A percentile compares a stretch with the other conserved stretches of the same genome.
Evolutionary conservation across 2,329 filamentous ascomycete genomes (phyloP).

Genomic region (Spiromastix sp.): DNA sequence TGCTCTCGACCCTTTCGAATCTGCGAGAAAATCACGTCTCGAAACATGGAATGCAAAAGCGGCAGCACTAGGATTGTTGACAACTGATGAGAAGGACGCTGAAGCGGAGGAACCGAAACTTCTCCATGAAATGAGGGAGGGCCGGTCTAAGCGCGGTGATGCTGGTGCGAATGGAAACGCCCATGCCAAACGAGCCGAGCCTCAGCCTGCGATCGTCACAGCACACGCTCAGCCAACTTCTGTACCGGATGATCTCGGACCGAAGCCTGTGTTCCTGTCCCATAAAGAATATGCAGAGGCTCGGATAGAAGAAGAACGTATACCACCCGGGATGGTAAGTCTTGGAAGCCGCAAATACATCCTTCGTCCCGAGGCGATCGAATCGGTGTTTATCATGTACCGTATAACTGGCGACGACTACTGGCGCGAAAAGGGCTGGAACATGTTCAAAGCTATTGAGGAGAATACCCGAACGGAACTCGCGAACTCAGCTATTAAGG

Average conservation of each 20-base stretch:
- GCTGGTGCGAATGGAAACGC: slow-evolving; percentile 21
- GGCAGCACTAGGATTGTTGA: slow-evolving; percentile 33
- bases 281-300: slow-evolving; percentile 30
- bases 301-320: slow-evolving; percentile 32
- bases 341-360: slow-evolving; percentile 24
- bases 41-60: slow-evolving; percentile 15
- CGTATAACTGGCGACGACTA: slow-evolving; percentile 69
- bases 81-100: slow-evolving; percentile 34
- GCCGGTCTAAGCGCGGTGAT: slow-evolving; percentile 35
- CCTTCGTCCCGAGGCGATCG: slow-evolving; percentile 68
- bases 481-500: slow-evolving; percentile 49
- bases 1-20: slow-evolving; percentile 9
- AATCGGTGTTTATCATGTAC: slow-evolving; percentile 84
- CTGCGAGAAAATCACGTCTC: slow-evolving; percentile 5
- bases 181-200: slow-evolving; percentile 4
- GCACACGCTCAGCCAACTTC: slow-evolving; percentile 32
- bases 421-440: slow-evolving; percentile 77
- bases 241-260: slow-evolving; percentile 15
- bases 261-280: slow-evolving; percentile 20
- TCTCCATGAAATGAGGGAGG: slow-evolving; percentile 12
- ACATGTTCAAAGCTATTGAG: slow-evolving; percentile 67
- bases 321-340: slow-evolving; percentile 32
- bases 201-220: slow-evolving; percentile 21
- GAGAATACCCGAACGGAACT: slow-evolving; percentile 54
- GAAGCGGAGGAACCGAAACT: slow-evolving; percentile 11